A percentile compares a stretch with the other conserved stretches of the same genome.
phyloP scores from a whole-genome alignment of 495 filamentous ascomycete genomes.

The Opeltia flavorubescens region DNA sequence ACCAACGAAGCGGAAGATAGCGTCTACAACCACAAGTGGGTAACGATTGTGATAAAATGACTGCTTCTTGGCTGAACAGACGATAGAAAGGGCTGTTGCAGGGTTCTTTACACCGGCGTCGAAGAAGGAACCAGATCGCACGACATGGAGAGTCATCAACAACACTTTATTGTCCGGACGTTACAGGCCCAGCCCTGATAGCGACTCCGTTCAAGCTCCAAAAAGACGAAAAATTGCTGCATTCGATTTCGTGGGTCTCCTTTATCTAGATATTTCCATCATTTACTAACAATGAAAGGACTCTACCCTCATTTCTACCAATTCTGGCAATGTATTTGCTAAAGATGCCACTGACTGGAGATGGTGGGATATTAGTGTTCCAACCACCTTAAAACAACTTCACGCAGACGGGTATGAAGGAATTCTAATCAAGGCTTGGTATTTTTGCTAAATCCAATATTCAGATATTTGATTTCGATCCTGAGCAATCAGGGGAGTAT shows the following conservation, averaged over 20 bases:
- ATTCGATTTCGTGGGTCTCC: slow-evolving; percentile 67
- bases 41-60: slow-evolving; percentile 1
- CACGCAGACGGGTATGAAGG: slow-evolving; percentile 52
- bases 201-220: slow-evolving; percentile 10
- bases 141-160: slow-evolving; percentile 56
- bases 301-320: slow-evolving; percentile 68
- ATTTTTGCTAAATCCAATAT: neutral
- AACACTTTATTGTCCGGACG: slow-evolving; percentile 65
- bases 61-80: slow-evolving; percentile 1
- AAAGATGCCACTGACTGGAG: slow-evolving; percentile 70
- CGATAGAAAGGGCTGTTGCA: slow-evolving; percentile 49
- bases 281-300: slow-evolving; percentile 36
- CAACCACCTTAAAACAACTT: slow-evolving; percentile 46
- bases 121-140: slow-evolving; percentile 67
- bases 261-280: neutral
- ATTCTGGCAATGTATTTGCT: slow-evolving; percentile 67
- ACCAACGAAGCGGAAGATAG: slow-evolving; percentile 41
- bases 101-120: slow-evolving; percentile 85
- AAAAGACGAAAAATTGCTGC: slow-evolving; percentile 56
- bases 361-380: slow-evolving; percentile 78
- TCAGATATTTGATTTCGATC: slow-evolving; percentile 62
- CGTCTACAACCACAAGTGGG: slow-evolving; percentile 63
- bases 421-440: neutral
- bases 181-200: slow-evolving; percentile 34
- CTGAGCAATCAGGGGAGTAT: slow-evolving; percentile 83